phyloP scores from a whole-genome alignment of 1,284 basidiomycete species.

The Tranzscheliella williamsii region DNA sequence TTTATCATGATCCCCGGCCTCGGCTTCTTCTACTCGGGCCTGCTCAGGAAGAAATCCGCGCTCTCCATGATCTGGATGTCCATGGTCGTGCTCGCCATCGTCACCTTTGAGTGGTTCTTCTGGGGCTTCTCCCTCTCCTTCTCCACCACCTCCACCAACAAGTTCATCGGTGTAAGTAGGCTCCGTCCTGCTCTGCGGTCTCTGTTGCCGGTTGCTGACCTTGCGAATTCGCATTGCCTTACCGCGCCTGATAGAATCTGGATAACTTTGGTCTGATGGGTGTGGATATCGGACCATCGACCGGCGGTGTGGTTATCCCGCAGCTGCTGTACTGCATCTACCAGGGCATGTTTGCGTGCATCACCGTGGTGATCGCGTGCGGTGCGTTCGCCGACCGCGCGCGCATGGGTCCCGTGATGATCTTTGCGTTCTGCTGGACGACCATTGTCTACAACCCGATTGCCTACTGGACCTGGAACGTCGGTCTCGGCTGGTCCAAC shows the following conservation, averaged over 20 bases:
- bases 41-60: slow-evolving; percentile 81
- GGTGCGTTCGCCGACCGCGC: slow-evolving; percentile 91
- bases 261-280: slow-evolving; percentile 80
- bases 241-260: slow-evolving; percentile 62
- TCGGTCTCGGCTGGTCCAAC: slow-evolving; percentile 54
- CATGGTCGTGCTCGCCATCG: slow-evolving; percentile 75
- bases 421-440: slow-evolving; percentile 84
- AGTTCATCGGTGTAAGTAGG: slow-evolving; percentile 63
- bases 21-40: slow-evolving; percentile 81
- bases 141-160: slow-evolving; percentile 57
- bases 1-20: slow-evolving; percentile 83
- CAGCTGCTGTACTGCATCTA: slow-evolving; percentile 84
- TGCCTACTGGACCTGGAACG: slow-evolving; percentile 60
- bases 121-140: slow-evolving; percentile 63
- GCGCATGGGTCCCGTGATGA: slow-evolving; percentile 79
- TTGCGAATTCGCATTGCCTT: no score
- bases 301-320: slow-evolving; percentile 66
- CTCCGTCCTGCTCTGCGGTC: no score
- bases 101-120: slow-evolving; percentile 69
- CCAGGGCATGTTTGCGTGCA: slow-evolving; percentile 81
- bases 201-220: neutral
- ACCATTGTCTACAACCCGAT: slow-evolving; percentile 77
- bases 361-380: slow-evolving; percentile 73
- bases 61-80: slow-evolving; percentile 87
- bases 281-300: slow-evolving; percentile 76